phyloP scores from a whole-genome alignment of 169 alveolate genomes.

The Amoebophrya sp. region DNA sequence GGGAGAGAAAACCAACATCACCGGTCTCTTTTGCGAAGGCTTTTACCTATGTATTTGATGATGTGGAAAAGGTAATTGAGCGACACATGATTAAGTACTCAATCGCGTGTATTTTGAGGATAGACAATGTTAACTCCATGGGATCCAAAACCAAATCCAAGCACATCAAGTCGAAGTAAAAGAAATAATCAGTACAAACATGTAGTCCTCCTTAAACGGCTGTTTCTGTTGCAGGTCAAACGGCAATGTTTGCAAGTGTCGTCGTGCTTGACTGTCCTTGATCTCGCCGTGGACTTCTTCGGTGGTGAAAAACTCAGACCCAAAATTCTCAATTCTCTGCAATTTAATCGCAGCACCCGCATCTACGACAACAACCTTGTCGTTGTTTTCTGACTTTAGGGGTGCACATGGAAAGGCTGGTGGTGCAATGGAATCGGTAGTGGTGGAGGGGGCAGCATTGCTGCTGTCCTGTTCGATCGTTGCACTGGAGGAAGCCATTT shows the following conservation, averaged over 20 bases:
- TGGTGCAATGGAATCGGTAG: no score
- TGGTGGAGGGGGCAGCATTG: no score
- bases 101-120: no score
- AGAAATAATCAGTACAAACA: not conserved
- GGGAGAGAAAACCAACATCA: constrained; percentile 48
- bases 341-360: constrained; percentile 58
- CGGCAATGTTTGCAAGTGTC: constrained; percentile 41
- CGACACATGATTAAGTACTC: no score
- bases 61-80: no score
- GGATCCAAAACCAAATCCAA: no score
- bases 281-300: constrained; percentile 56
- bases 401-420: no score
- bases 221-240: constrained; percentile 2
- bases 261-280: constrained; percentile 56
- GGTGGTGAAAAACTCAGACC: constrained; percentile 52
- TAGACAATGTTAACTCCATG: no score
- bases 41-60: not conserved
- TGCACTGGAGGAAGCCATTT: no score
- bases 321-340: constrained; percentile 38
- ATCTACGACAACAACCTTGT: constrained; percentile 49
- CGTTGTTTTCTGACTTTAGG: no score
- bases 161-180: no score
- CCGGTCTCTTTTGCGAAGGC: constrained; percentile 59
- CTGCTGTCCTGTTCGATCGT: no score
- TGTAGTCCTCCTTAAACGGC: not conserved